Evolutionary conservation across 805 yeast species (phyloP), one percentile per base, ranked within the genome.

Genomic region (Candida manassasensis): DNA sequence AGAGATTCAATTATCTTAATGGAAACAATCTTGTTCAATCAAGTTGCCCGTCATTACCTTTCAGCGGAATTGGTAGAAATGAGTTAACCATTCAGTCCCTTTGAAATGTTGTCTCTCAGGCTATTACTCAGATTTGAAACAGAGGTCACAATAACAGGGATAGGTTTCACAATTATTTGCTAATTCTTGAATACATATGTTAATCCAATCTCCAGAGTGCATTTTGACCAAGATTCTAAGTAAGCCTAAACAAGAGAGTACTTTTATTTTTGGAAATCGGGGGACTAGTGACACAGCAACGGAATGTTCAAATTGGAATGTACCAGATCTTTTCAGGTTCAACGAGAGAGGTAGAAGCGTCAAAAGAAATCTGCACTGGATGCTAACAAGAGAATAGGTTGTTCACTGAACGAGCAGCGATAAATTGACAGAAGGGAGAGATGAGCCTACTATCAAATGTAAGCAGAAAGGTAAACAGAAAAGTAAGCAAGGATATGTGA

Each of bases 1-100:
- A 63, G 10, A 37, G 40, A 8, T 64, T 53, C 41, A 67, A 60
- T 21, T 67, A 63, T 43, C 73, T 71, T 2, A 45, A 45, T 21
- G 67, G 68, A 1, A 65, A 61, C 30, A 39, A 46, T 14, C 63
- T 70, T 3, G 59, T 58, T 17, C 60, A 57, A 19, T 60, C 57
- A 37, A 43, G 50, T 18, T 55, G 52, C 24, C 70, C 69, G 1
- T 65, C 69, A 1, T 43, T 65, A 11, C 52, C 63, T 3, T 71
- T 72, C 6, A 83, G 83, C 14, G 76, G 74, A 0, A 42, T 71
- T 14, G 82, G 81, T 0, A 82, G 84, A 1, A 75, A 77, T n/a
- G n/a, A n/a, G n/a, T n/a, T n/a, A n/a, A n/a, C n/a, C n/a, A n/a
- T n/a, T 49, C 77, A 77, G 4, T 79, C 74, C 0, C 59, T 77